Percentiles rank a stretch among this genome's conserved stretches.
These are phyloP conservation scores for Lactifluus pinguis DNA, from an alignment of 768 basidiomycete genomes.

Conservation along the genomic window DNA sequence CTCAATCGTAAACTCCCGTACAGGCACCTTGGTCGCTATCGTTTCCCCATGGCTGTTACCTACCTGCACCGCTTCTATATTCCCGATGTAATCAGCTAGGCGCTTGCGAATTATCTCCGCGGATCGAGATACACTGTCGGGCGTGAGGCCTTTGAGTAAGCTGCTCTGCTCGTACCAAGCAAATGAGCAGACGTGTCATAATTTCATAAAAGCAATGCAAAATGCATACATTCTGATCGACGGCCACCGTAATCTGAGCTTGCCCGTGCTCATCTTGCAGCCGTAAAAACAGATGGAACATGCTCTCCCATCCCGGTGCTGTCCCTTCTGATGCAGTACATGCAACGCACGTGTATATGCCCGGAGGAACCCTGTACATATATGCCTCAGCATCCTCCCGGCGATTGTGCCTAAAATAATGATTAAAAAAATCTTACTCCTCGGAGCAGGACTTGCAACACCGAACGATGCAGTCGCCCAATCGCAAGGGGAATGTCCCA, in stretches of 20 bases:
- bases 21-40: background rate
- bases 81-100: constrained; percentile 14
- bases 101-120: constrained; percentile 6
- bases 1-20: constrained; percentile 13
- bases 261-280: constrained; percentile 13
- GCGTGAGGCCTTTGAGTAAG: constrained; percentile 2
- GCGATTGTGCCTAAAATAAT: too few relatives aligned
- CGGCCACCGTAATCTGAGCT: constrained; percentile 7
- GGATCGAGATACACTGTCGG: background rate
- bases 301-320: background rate
- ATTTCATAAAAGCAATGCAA: background rate
- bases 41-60: constrained; percentile 5
- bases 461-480: constrained; percentile 11
- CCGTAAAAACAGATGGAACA: constrained; percentile 12
- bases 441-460: constrained; percentile 12
- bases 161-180: constrained; percentile 2
- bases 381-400: background rate
- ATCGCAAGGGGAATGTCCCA: constrained; percentile 10
- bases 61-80: constrained; percentile 10
- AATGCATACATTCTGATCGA: constrained; percentile 14
- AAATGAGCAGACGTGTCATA: background rate
- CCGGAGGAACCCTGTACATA: constrained; percentile 4
- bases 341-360: background rate
- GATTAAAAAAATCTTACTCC: background rate
- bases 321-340: constrained; percentile 2